Evolutionary conservation across 768 basidiomycete genomes (phyloP).

Genomic region (Sporobolomyces pararoseus): DNA sequence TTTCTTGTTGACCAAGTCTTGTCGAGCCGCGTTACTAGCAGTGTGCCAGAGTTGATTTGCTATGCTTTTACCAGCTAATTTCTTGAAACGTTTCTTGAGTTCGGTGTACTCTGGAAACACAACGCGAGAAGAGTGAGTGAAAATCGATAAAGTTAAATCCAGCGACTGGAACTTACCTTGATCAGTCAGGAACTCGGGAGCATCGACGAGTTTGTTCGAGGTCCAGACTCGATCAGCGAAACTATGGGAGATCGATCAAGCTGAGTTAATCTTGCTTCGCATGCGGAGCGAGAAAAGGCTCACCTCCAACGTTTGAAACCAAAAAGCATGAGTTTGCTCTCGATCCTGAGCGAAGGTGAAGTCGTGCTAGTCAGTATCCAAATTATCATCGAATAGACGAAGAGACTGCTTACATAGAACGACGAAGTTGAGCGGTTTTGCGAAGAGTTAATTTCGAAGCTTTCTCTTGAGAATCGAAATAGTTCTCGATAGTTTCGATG

Average conservation of each 20-base stretch:
- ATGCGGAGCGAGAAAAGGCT: background rate
- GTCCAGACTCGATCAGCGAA: background rate
- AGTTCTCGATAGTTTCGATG: no score
- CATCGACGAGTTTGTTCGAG: background rate
- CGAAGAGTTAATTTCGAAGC: no score
- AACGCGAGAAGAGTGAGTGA: background rate
- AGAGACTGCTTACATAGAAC: no score
- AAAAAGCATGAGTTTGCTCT: background rate
- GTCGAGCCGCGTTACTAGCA: background rate
- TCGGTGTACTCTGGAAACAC: background rate
- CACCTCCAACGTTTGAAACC: background rate
- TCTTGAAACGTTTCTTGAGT: background rate
- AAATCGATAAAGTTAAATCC: background rate
- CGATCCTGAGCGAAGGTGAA: no score
- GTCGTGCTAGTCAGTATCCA: no score
- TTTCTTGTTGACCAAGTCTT: background rate
- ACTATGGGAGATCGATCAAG: background rate
- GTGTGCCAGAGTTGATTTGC: background rate
- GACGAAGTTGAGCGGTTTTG: no score
- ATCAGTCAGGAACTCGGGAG: background rate
- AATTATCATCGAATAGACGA: no score
- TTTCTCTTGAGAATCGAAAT: no score
- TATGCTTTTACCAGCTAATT: background rate
- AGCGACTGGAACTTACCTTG: background rate
- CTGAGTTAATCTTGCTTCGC: background rate